A percentile compares a stretch with the other conserved stretches of the same genome.
phyloP scores from a whole-genome alignment of 2,329 filamentous ascomycete species.

The Colletotrichum limetticola region DNA sequence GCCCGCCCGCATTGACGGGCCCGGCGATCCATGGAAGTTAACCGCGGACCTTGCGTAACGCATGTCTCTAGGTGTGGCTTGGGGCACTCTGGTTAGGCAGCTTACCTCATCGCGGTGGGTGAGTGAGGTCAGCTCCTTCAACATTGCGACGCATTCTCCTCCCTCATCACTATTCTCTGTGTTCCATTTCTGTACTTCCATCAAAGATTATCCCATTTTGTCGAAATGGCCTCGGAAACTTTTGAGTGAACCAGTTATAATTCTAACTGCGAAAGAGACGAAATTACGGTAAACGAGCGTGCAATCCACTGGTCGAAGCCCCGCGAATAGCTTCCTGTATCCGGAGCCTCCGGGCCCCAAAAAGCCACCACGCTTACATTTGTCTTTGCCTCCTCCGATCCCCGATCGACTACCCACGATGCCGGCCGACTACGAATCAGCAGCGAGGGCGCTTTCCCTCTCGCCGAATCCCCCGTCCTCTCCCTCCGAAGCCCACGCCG shows the following conservation, averaged over 20 bases:
- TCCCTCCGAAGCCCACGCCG: slow-evolving; percentile 47
- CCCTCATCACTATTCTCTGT: slow-evolving; percentile 1
- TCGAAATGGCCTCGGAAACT: slow-evolving; percentile 16
- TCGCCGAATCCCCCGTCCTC: slow-evolving; percentile 48
- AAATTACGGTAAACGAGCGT: background rate
- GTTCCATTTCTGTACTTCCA: background rate
- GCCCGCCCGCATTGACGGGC: slow-evolving; percentile 7
- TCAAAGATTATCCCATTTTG: background rate
- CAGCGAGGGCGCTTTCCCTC: slow-evolving; percentile 61
- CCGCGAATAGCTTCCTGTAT: slow-evolving; percentile 12
- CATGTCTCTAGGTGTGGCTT: slow-evolving; percentile 12
- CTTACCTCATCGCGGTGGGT: slow-evolving; percentile 33
- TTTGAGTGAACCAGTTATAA: background rate
- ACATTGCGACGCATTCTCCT: slow-evolving; percentile 8
- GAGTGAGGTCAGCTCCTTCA: slow-evolving; percentile 16
- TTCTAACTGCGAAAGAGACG: background rate
- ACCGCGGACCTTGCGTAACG: slow-evolving; percentile 1
- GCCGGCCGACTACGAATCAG: slow-evolving; percentile 62
- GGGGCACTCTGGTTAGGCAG: background rate
- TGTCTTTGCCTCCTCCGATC: background rate
- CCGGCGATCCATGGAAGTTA: slow-evolving; percentile 15
- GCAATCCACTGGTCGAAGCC: slow-evolving; percentile 6
- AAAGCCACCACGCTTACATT: background rate
- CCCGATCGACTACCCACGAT: slow-evolving; percentile 45
- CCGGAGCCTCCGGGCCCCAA: slow-evolving; percentile 21